These are phyloP conservation scores for Rosa multiflora DNA, from an alignment of 306 rosid species.

Conservation along the genomic window DNA sequence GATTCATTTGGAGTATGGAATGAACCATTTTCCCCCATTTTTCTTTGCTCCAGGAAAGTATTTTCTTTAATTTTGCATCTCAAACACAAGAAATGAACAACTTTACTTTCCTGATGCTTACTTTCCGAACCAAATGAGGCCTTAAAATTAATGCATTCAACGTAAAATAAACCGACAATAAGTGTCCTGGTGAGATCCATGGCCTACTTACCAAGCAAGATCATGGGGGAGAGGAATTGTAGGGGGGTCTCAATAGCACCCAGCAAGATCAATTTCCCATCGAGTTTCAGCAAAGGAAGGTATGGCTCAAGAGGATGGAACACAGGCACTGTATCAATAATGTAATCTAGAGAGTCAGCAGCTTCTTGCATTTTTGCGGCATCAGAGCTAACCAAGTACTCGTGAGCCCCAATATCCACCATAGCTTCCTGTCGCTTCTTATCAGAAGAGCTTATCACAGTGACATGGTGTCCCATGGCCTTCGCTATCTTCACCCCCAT, in stretches of 20 bases:
- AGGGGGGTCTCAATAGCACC: slow-evolving; percentile 78
- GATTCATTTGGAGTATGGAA: too few relatives aligned
- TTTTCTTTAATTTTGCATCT: too few relatives aligned
- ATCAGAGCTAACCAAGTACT: slow-evolving; percentile 72
- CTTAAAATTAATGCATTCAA: neutral
- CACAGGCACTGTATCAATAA: slow-evolving; percentile 82
- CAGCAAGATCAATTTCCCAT: slow-evolving; percentile 80
- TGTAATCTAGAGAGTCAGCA: slow-evolving; percentile 74
- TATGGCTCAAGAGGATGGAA: slow-evolving; percentile 83
- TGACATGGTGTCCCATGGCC: slow-evolving; percentile 79
- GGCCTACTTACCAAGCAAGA: slow-evolving; percentile 58
- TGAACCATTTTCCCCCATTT: too few relatives aligned
- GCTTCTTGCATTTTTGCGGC: slow-evolving; percentile 49
- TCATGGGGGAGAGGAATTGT: slow-evolving; percentile 61
- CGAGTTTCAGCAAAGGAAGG: slow-evolving; percentile 63
- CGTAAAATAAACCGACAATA: neutral
- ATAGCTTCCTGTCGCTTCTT: slow-evolving; percentile 74
- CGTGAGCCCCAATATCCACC: slow-evolving; percentile 72
- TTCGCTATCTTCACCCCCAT: slow-evolving; percentile 85
- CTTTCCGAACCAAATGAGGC: too few relatives aligned
- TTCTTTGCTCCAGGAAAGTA: too few relatives aligned
- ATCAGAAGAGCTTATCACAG: slow-evolving; percentile 82
- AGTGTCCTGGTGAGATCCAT: neutral
- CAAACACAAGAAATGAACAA: too few relatives aligned
- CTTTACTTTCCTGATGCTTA: too few relatives aligned